Evolutionary conservation across 106 monocot species (phyloP).

Genomic region (Alisma plantagoaquatica): DNA sequence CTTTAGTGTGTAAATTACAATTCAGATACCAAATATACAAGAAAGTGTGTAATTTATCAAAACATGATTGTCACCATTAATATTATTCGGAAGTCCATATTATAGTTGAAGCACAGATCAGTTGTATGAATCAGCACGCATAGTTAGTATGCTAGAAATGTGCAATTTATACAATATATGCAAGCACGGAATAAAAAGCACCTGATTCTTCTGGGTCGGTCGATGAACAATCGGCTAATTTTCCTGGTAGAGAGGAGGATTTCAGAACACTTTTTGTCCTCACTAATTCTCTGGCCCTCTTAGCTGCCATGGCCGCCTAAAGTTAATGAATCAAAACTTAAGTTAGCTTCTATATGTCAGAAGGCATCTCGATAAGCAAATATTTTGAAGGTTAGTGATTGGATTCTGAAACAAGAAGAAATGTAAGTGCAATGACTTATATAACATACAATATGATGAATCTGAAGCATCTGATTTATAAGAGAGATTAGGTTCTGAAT

Average conservation of each 20-base stretch:
- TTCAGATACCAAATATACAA: neutral
- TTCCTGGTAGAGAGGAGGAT: constrained; percentile 98
- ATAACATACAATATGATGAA: neutral
- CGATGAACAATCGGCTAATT: constrained; percentile 88
- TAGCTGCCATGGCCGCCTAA: constrained; percentile 96
- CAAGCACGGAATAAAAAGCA: constrained; percentile 8
- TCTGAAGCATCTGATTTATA: neutral
- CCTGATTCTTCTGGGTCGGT: constrained; percentile 91
- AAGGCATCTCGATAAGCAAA: neutral
- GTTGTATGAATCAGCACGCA: no score
- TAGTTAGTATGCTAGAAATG: neutral
- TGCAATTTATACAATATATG: neutral
- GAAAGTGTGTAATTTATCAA: neutral
- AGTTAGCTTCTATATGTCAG: neutral
- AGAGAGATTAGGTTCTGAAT: no score
- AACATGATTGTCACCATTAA: no score
- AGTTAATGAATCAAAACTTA: neutral
- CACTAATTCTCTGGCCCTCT: constrained; percentile 86
- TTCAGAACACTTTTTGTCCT: constrained; percentile 90
- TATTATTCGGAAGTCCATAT: no score
- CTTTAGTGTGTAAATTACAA: neutral
- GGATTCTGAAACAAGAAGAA: constrained; percentile 2
- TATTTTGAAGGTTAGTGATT: neutral
- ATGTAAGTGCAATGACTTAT: neutral
- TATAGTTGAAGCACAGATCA: no score